Conservation (phyloP, 208 protist species). For the Strigomonas culicis region DNA sequence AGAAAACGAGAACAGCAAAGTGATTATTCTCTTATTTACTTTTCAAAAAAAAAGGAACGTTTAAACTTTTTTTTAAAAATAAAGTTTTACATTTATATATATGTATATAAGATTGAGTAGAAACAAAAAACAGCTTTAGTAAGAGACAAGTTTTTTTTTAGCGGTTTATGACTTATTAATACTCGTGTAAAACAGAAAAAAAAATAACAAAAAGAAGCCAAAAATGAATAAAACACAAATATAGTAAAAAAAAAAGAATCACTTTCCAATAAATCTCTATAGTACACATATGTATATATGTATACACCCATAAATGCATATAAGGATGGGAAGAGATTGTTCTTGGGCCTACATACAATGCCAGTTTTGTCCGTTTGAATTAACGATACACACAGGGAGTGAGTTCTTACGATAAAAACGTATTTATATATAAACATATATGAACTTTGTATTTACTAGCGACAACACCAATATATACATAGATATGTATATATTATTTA, state of each 20-base stretch:
- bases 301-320: neutral
- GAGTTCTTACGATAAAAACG: neutral
- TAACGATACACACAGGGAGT: neutral
- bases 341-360: too few species aligned
- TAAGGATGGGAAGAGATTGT: neutral
- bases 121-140: neutral
- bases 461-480: too few species aligned
- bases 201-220: neutral
- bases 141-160: neutral
- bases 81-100: too few species aligned
- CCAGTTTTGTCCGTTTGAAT: neutral
- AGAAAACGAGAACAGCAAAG: constrained; percentile 1
- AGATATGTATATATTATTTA: neutral
- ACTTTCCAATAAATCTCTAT: neutral
- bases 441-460: too few species aligned
- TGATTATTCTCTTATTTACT: too few species aligned
- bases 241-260: neutral
- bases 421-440: too few species aligned
- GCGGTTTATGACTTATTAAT: too few species aligned
- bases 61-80: too few species aligned
- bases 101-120: too few species aligned
- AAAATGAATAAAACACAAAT: neutral
- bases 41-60: too few species aligned
- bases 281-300: neutral
- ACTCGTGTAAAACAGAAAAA: constrained; percentile 10